phyloP scores from a whole-genome alignment of 2,329 filamentous ascomycete genomes.

The Drechslerella stenobrocha region DNA sequence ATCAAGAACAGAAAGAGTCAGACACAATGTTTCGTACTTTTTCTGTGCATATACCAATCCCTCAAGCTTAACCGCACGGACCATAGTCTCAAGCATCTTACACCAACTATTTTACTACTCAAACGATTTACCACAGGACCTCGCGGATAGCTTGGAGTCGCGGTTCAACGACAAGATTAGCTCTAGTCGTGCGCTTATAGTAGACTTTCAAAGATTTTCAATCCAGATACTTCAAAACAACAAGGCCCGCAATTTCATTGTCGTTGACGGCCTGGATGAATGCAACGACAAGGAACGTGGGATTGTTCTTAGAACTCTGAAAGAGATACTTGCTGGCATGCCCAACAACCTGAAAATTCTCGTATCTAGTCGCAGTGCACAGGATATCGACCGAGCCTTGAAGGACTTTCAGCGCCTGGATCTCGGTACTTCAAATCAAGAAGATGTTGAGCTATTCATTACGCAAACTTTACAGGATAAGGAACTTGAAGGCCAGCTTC shows the following conservation, averaged over 20 bases:
- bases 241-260: slow-evolving; percentile 50
- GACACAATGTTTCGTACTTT: slow-evolving; percentile 51
- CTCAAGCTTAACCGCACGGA: slow-evolving; percentile 48
- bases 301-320: slow-evolving; percentile 36
- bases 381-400: slow-evolving; percentile 31
- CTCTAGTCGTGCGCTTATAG: slow-evolving; percentile 6
- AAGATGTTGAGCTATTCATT: slow-evolving; percentile 34
- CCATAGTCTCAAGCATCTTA: slow-evolving; percentile 51
- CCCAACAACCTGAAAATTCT: slow-evolving; percentile 52
- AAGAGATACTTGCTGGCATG: slow-evolving; percentile 7
- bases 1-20: neutral
- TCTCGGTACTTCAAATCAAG: slow-evolving; percentile 13
- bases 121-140: slow-evolving; percentile 1
- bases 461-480: slow-evolving; percentile 16
- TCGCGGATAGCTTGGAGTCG: slow-evolving; percentile 13
- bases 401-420: slow-evolving; percentile 23
- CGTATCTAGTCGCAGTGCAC: slow-evolving; percentile 52
- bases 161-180: slow-evolving; percentile 35
- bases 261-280: slow-evolving; percentile 56
- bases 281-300: slow-evolving; percentile 52
- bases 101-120: slow-evolving; percentile 49
- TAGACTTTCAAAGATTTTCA: slow-evolving; percentile 15
- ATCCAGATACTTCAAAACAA: slow-evolving; percentile 13
- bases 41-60: slow-evolving; percentile 51
- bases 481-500: slow-evolving; percentile 28